These are phyloP conservation scores for Ampelocalamus luodianensis DNA, from an alignment of 176 grass and related monocot genomes.

Conservation along the genomic window DNA sequence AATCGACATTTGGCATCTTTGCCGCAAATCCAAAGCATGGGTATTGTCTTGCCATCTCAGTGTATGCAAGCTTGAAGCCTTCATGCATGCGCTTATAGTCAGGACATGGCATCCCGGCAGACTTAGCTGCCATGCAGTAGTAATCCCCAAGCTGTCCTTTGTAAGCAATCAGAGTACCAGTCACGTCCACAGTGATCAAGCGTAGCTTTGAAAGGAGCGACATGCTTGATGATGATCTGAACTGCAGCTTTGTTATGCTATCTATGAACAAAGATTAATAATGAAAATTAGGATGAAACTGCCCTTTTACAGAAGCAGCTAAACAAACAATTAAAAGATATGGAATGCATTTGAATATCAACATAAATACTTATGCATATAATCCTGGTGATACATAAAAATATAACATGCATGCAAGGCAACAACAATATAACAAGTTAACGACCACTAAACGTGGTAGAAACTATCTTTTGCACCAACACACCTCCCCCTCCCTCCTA, in stretches of 20 bases:
- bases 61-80: slow-evolving; percentile 90
- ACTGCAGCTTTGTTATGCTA: slow-evolving; percentile 16
- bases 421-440: background rate
- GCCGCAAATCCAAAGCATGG: slow-evolving; percentile 89
- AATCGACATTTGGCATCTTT: slow-evolving; percentile 79
- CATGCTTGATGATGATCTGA: slow-evolving; percentile 49
- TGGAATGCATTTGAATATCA: background rate
- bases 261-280: slow-evolving; percentile 20
- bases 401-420: slow-evolving; percentile 14
- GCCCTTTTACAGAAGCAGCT: background rate
- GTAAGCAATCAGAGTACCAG: slow-evolving; percentile 92
- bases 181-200: slow-evolving; percentile 88
- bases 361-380: background rate
- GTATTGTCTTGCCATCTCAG: slow-evolving; percentile 75
- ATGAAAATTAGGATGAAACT: background rate
- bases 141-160: slow-evolving; percentile 98
- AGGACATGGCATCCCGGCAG: slow-evolving; percentile 86
- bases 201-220: slow-evolving; percentile 81
- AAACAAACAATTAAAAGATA: background rate
- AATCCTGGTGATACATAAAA: slow-evolving; percentile 1
- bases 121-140: slow-evolving; percentile 97
- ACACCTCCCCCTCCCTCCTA: background rate
- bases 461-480: background rate
- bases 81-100: slow-evolving; percentile 94
- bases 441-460: background rate